These are phyloP conservation scores for Beauveria varroae DNA, from an alignment of 2,329 filamentous ascomycete species.

Conservation along the genomic window DNA sequence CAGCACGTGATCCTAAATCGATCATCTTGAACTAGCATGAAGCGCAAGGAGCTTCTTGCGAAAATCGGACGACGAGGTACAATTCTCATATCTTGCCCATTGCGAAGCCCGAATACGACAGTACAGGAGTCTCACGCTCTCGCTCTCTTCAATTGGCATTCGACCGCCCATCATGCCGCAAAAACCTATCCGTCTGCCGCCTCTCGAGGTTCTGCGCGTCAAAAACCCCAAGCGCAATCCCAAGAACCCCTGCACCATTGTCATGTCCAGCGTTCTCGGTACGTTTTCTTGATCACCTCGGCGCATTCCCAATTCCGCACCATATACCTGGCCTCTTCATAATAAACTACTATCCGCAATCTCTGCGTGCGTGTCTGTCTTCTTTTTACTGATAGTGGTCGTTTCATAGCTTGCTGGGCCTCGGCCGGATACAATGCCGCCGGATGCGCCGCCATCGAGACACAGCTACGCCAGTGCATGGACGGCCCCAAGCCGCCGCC, in stretches of 20 bases:
- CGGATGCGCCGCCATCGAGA: slow-evolving; percentile 53
- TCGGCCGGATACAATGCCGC: slow-evolving; percentile 62
- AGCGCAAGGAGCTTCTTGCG: background rate
- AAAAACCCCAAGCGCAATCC: slow-evolving; percentile 42
- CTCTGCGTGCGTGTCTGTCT: background rate
- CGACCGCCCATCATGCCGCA: slow-evolving; percentile 33
- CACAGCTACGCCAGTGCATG: slow-evolving; percentile 63
- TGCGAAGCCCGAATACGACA: background rate
- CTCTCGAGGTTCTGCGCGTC: slow-evolving; percentile 47
- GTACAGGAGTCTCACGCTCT: no score
- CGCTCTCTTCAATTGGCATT: no score
- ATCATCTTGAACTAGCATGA: background rate
- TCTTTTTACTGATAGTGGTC: background rate
- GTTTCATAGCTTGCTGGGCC: slow-evolving; percentile 68
- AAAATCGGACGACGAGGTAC: background rate
- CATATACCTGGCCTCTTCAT: no score
- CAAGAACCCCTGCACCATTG: slow-evolving; percentile 45
- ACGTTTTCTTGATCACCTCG: slow-evolving; percentile 17
- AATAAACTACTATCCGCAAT: no score
- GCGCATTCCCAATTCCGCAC: no score
- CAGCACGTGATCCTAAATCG: background rate
- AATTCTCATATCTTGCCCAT: background rate
- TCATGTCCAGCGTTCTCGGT: slow-evolving; percentile 54
- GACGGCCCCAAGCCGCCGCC: slow-evolving; percentile 57
- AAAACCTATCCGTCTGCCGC: slow-evolving; percentile 50